A percentile compares a stretch with the other conserved stretches of the same genome.
Evolutionary conservation across 2,329 filamentous ascomycete species (phyloP).

Genomic region (Zelopaecilomyces penicillatus): DNA sequence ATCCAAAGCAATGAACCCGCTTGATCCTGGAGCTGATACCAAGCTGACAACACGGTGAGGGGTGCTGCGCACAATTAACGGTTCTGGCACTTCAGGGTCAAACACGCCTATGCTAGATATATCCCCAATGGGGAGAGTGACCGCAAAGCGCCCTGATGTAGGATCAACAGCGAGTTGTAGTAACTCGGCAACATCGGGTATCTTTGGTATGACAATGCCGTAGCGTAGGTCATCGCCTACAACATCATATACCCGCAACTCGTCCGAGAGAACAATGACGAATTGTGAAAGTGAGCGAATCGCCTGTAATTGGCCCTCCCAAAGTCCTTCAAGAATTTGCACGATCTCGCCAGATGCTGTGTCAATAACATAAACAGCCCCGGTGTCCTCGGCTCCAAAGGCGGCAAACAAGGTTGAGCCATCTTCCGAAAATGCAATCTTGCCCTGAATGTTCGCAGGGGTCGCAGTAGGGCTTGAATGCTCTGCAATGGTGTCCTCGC

Average conservation of each 20-base stretch:
- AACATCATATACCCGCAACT: conserved; percentile 74
- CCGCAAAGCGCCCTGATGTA: conserved; percentile 55
- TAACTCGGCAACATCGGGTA: conserved; percentile 33
- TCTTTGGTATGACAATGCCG: conserved; percentile 47
- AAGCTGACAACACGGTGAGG: conserved; percentile 57
- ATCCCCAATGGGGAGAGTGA: conserved; percentile 42
- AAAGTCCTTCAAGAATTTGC: conserved; percentile 59
- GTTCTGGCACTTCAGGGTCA: conserved; percentile 48
- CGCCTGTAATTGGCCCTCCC: conserved; percentile 56
- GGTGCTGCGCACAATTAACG: conserved; percentile 50
- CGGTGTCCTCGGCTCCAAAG: conserved; percentile 44
- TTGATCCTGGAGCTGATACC: conserved; percentile 52
- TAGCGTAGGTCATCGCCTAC: conserved; percentile 69
- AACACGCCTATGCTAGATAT: conserved; percentile 59
- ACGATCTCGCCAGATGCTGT: conserved; percentile 58
- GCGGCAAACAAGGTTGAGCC: conserved; percentile 73
- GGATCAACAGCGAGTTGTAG: conserved; percentile 65
- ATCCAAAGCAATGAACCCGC: conserved; percentile 70
- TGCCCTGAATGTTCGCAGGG: conserved; percentile 44
- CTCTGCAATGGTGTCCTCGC: conserved; percentile 29
- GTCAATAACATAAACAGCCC: conserved; percentile 69
- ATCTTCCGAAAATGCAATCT: conserved; percentile 72
- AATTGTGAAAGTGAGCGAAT: conserved; percentile 65
- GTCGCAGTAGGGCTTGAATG: conserved; percentile 12
- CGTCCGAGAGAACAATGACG: conserved; percentile 65